phyloP scores from a whole-genome alignment of 2,329 filamentous ascomycete species.

The Ophiostoma piceae region DNA sequence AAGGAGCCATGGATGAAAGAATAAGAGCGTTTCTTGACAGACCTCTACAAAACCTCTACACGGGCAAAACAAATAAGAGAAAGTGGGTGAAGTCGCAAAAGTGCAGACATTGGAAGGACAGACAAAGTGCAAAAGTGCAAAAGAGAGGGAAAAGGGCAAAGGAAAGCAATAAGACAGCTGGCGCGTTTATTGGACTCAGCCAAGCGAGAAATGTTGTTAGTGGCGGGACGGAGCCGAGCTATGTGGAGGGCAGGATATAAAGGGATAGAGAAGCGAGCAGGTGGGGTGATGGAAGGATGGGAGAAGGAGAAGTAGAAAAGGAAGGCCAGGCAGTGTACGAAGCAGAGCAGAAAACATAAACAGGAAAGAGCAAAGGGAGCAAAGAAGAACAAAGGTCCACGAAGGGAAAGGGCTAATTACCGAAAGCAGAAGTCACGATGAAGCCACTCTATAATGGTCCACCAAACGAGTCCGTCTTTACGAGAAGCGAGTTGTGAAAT shows the following conservation, averaged over 20 bases:
- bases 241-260: neutral
- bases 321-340: no score
- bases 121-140: neutral
- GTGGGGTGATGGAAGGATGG: neutral
- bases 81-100: conserved; percentile 1
- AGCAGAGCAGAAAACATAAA: neutral
- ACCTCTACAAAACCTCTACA: neutral
- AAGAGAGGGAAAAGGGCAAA: no score
- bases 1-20: neutral
- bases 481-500: neutral
- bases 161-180: conserved; percentile 7
- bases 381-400: neutral
- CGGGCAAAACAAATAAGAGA: neutral
- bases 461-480: neutral
- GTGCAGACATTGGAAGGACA: neutral
- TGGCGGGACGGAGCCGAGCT: neutral
- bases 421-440: neutral
- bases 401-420: neutral
- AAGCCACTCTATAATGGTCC: neutral
- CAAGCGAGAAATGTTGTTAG: conserved; percentile 16
- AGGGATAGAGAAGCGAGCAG: neutral
- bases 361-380: neutral
- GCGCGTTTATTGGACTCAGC: conserved; percentile 16
- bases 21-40: neutral
- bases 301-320: neutral